These are phyloP conservation scores for Euphrasia arctica DNA, from an alignment of 305 asterid species.

Conservation along the genomic window DNA sequence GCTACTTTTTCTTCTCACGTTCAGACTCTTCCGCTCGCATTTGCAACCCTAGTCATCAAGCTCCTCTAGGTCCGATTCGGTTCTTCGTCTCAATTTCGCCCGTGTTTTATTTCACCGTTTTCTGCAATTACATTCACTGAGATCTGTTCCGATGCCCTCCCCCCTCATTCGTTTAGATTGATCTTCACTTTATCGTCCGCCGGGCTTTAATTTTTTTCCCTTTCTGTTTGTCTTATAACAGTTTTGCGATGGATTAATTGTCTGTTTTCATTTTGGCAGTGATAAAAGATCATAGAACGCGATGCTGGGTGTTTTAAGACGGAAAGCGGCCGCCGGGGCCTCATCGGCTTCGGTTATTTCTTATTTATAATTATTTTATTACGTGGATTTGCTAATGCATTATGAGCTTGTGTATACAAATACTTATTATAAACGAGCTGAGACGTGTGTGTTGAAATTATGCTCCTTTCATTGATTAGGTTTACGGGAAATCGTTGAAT, in stretches of 20 bases:
- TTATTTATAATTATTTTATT: neutral
- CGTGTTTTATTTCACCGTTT: neutral
- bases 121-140: neutral
- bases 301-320: conserved; percentile 86
- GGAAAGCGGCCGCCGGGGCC: conserved; percentile 70
- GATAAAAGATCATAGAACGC: conserved; percentile 34
- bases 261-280: conserved; percentile 24
- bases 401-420: conserved; percentile 2
- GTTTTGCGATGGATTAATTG: conserved; percentile 21
- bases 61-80: neutral
- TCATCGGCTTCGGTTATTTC: conserved; percentile 52
- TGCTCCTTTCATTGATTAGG: too few species aligned
- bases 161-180: neutral
- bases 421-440: neutral
- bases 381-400: neutral
- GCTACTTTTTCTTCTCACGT: too few species aligned
- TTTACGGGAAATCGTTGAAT: too few species aligned
- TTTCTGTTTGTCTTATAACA: conserved; percentile 1
- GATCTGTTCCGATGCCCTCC: neutral
- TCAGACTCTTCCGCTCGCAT: conserved; percentile 2
- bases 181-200: neutral
- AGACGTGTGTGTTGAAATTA: neutral
- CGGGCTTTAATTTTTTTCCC: too few species aligned
- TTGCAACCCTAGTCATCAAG: neutral
- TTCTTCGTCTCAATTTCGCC: neutral